A percentile compares a stretch with the other conserved stretches of the same genome.
Evolutionary conservation across 768 basidiomycete genomes (phyloP).

Genomic region (Boletus sp.): DNA sequence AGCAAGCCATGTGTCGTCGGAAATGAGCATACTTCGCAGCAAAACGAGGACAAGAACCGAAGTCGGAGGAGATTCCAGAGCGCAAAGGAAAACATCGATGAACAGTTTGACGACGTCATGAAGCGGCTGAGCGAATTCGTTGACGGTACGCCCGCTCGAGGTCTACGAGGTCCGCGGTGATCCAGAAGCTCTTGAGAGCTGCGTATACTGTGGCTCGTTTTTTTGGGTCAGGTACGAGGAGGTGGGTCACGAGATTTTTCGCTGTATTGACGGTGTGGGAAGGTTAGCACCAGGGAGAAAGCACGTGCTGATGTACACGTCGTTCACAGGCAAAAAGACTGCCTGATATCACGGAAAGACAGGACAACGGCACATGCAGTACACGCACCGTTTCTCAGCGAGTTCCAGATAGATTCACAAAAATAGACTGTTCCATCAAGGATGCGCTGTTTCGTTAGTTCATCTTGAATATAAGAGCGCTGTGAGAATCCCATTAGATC

Average conservation of each 20-base stretch:
- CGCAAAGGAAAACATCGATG: not conserved
- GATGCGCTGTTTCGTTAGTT: constrained; percentile 67
- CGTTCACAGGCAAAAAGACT: not conserved
- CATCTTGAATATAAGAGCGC: constrained; percentile 47
- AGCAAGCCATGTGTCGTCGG: not conserved
- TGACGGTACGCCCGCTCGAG: constrained; percentile 60
- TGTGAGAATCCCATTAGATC: constrained; percentile 30
- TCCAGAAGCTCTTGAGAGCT: constrained; percentile 68
- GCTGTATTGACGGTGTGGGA: constrained; percentile 34
- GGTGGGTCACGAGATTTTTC: constrained; percentile 51
- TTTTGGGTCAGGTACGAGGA: constrained; percentile 57
- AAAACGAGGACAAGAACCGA: not conserved
- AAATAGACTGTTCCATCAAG: constrained; percentile 62
- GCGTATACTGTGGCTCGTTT: constrained; percentile 61
- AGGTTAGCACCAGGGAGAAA: constrained; percentile 8
- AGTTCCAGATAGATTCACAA: constrained; percentile 50
- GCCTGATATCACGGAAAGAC: constrained; percentile 2
- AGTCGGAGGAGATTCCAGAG: not conserved
- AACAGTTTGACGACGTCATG: constrained; percentile 6
- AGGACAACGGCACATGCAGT: not conserved
- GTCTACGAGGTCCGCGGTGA: constrained; percentile 56
- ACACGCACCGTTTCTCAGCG: constrained; percentile 56
- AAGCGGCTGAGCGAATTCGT: constrained; percentile 39
- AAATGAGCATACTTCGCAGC: not conserved
- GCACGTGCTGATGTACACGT: not conserved